These are phyloP conservation scores for Floccularia luteovirens DNA, from an alignment of 768 basidiomycete genomes.

Conservation along the genomic window DNA sequence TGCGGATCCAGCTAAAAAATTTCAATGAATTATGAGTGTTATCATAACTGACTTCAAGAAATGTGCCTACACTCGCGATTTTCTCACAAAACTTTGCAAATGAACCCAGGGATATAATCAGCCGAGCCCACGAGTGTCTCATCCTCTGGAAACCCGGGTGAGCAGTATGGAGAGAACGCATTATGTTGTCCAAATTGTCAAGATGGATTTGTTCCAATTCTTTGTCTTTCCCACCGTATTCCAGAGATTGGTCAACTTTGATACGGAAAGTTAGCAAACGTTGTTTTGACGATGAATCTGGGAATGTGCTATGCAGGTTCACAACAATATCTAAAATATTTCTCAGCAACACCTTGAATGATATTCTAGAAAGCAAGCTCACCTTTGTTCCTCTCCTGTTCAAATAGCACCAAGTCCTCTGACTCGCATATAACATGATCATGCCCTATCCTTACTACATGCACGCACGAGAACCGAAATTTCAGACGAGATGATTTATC, in stretches of 20 bases:
- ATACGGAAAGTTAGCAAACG: not conserved
- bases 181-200: not conserved
- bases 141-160: not conserved
- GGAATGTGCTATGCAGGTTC: not conserved
- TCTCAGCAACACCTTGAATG: not conserved
- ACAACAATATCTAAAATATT: not conserved
- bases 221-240: not conserved
- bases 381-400: not conserved
- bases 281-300: not conserved
- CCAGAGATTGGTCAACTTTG: not conserved
- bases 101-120: not conserved
- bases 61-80: not conserved
- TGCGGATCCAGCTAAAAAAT: slow-evolving; percentile 1
- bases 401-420: not conserved
- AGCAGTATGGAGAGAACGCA: not conserved
- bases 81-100: slow-evolving; percentile 1
- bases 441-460: not conserved
- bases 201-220: not conserved
- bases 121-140: not conserved
- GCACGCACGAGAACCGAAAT: not conserved
- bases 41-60: not conserved
- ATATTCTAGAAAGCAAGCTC: not conserved
- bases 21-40: not conserved
- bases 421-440: not conserved
- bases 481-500: not conserved